Conservation (phyloP, 805 yeast genomes). For the Cyberlindnera euphorbiae region DNA sequence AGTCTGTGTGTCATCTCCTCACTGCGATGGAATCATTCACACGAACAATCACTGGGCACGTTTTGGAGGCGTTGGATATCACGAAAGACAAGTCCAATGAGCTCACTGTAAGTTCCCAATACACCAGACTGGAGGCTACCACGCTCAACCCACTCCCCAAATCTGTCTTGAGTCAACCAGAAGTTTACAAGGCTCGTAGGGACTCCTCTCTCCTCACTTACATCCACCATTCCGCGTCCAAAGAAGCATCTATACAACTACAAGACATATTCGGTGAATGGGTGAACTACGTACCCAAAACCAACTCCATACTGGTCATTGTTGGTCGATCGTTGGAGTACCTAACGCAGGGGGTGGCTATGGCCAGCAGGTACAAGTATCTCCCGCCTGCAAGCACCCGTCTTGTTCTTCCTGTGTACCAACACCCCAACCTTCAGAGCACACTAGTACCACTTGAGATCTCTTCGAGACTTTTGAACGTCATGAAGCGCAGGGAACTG, state of each 20-base stretch:
- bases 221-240: constrained; percentile 49
- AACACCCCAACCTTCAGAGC: constrained; percentile 34
- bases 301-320: constrained; percentile 38
- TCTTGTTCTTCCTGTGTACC: constrained; percentile 42
- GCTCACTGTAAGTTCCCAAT: constrained; percentile 9
- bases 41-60: constrained; percentile 38
- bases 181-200: not conserved
- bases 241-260: constrained; percentile 41
- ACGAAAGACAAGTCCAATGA: constrained; percentile 19
- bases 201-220: constrained; percentile 58
- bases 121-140: constrained; percentile 33
- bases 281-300: constrained; percentile 36
- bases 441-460: constrained; percentile 32
- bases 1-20: constrained; percentile 30
- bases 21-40: constrained; percentile 41
- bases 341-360: constrained; percentile 42
- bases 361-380: constrained; percentile 43
- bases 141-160: constrained; percentile 28
- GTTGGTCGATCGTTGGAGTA: constrained; percentile 46
- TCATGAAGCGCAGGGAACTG: constrained; percentile 34
- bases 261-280: constrained; percentile 44
- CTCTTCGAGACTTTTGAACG: constrained; percentile 26
- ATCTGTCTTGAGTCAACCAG: constrained; percentile 22
- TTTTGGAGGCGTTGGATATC: constrained; percentile 52
- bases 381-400: constrained; percentile 27